Percentiles rank a stretch among this genome's conserved stretches.
These are phyloP conservation scores for Salinomyces thailandicus DNA, from an alignment of 2,329 filamentous ascomycete species.

Conservation along the genomic window DNA sequence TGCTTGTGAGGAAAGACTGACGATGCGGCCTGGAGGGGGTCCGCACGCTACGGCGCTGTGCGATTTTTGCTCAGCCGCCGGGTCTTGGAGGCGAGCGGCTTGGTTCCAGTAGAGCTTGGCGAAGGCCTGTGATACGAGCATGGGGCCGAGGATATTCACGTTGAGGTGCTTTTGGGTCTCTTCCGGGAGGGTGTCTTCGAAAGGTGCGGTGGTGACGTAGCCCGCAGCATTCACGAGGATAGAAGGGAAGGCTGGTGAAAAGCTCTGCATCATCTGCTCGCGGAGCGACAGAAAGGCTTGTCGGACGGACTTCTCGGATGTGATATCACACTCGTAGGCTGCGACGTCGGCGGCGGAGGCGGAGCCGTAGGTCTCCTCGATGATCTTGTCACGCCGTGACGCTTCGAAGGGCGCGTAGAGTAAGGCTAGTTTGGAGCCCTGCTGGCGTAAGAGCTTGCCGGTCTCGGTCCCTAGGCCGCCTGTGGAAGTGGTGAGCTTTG, in stretches of 20 bases:
- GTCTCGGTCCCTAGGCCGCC: constrained; percentile 36
- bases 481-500: constrained; percentile 8
- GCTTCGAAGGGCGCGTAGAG: constrained; percentile 40
- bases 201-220: constrained; percentile 36
- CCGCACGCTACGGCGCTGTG: constrained; percentile 4
- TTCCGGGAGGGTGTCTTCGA: constrained; percentile 33
- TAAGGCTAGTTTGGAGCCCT: constrained; percentile 35
- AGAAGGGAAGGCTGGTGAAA: constrained; percentile 20
- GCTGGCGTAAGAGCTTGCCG: constrained; percentile 30
- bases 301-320: constrained; percentile 20
- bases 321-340: constrained; percentile 28
- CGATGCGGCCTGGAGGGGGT: constrained; percentile 30
- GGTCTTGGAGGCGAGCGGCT: constrained; percentile 5
- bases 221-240: constrained; percentile 28
- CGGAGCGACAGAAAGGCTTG: constrained; percentile 21
- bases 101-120: constrained; percentile 29
- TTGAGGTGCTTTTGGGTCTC: constrained; percentile 36
- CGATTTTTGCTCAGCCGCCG: constrained; percentile 4
- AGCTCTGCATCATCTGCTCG: constrained; percentile 8
- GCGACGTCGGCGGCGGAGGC: constrained; percentile 12
- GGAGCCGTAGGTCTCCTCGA: constrained; percentile 28
- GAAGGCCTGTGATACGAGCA: constrained; percentile 38
- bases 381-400: constrained; percentile 26
- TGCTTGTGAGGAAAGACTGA: constrained; percentile 38
- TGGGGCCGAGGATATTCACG: constrained; percentile 36